Percentiles rank a stretch among this genome's conserved stretches.
Evolutionary conservation across 805 yeast species (phyloP).

Genomic region (Yarrowia sp.): DNA sequence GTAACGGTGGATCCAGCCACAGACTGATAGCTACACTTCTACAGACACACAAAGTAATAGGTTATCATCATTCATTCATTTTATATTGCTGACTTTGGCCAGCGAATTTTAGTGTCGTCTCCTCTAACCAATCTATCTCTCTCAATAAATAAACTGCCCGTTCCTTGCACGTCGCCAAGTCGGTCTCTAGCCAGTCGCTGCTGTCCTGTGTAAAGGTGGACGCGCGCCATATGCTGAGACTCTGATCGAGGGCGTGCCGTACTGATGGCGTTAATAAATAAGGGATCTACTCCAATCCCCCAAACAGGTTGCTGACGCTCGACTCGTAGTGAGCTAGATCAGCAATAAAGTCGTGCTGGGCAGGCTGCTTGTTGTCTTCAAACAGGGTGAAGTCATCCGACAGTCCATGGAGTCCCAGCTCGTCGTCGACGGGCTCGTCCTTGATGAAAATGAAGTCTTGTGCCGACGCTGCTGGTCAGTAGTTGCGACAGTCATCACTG

Average conservation of each 20-base stretch:
- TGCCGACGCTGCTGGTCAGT: slow-evolving; percentile 36
- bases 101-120: not conserved
- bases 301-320: slow-evolving; percentile 32
- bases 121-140: slow-evolving; percentile 22
- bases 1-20: not conserved
- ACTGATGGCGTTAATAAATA: slow-evolving; percentile 26
- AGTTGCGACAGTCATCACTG: slow-evolving; percentile 34
- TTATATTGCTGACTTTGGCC: not conserved
- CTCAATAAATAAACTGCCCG: slow-evolving; percentile 25
- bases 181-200: slow-evolving; percentile 28
- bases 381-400: slow-evolving; percentile 30
- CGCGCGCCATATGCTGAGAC: slow-evolving; percentile 28
- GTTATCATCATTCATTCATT: slow-evolving; percentile 23
- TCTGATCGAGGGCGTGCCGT: slow-evolving; percentile 21
- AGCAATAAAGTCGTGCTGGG: slow-evolving; percentile 27
- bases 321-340: slow-evolving; percentile 28
- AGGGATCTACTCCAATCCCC: slow-evolving; percentile 29
- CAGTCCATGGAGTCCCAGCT: slow-evolving; percentile 21
- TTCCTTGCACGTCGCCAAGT: slow-evolving; percentile 13
- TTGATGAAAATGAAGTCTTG: slow-evolving; percentile 26
- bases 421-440: slow-evolving; percentile 25
- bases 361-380: slow-evolving; percentile 28
- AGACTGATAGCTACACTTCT: too few relatives aligned
- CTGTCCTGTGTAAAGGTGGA: slow-evolving; percentile 4
- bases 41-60: not conserved